Evolutionary conservation across 768 basidiomycete species (phyloP), one percentile per base, ranked within the genome.

Genomic region (Mycena crocata): DNA sequence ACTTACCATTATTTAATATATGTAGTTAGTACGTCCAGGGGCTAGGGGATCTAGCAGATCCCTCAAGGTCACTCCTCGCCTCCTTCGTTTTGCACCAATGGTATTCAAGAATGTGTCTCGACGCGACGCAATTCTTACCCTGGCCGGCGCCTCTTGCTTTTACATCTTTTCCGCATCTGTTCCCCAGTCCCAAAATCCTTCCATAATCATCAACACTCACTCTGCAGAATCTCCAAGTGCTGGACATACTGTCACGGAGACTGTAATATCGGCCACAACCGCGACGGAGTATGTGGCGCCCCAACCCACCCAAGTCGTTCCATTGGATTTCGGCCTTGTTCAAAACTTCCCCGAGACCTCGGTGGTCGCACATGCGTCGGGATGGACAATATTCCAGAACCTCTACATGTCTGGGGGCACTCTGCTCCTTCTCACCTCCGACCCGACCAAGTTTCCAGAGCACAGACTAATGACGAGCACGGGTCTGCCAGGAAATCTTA

Each of bases 331-430:
- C n/a, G 64, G 56, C 28, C 37, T 58, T 8, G 55, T 66, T 19
- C 60, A 66, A 35, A 64, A 35, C 21, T 57, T 91, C 4, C 88
- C 88, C 0, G 79, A 83, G 49, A 92, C 91, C 0, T 80, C 83
- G 17, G 73, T 93, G 31, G 76, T 89, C 15, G 82, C 87, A 26
- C 92, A 93, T 60, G 90, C 89, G 6, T 90, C 90, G 31, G 94
- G 94, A 42, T 96, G 94, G 93, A 95, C 95, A 0, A 78, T 95
- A 34, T 94, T 93, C 77, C 85, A 85, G 30, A 90, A 95, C 75
- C 75, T 96, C 5, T 96, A 96, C 84, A 73, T 66, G 68, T 28
- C 54, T 12, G 21, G 26, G 7, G 68, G 68, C 9, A 39, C 68
- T 1, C 60, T 70, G 17, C 34, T 70, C 31, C 39, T 70, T 14